These are phyloP conservation scores for Penicillium sp. DNA, from an alignment of 2,329 filamentous ascomycete species.

Conservation along the genomic window DNA sequence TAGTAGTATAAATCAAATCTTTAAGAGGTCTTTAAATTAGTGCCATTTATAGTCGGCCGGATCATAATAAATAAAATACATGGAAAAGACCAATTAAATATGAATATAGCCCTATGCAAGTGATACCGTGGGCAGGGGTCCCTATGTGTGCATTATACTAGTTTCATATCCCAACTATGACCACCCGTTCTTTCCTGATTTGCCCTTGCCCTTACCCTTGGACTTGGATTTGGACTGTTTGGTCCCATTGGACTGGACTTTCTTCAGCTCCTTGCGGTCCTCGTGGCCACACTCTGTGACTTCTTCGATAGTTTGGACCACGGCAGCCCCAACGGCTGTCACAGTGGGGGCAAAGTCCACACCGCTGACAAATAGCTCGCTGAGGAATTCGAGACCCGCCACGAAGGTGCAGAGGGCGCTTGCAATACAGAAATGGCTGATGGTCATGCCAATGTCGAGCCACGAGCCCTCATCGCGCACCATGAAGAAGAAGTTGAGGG, in stretches of 20 bases:
- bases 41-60: not conserved
- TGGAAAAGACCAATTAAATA: not conserved
- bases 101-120: not conserved
- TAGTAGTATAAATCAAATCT: not conserved
- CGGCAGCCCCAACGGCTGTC: conserved; percentile 16
- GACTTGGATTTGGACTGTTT: conserved; percentile 7
- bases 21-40: not conserved
- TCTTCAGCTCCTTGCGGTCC: conserved; percentile 6
- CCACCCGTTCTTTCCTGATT: conserved; percentile 2
- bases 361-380: conserved; percentile 76
- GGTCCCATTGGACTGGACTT: conserved; percentile 1
- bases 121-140: not conserved
- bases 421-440: conserved; percentile 92
- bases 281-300: conserved; percentile 22
- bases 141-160: not conserved
- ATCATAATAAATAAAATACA: not conserved
- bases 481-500: conserved; percentile 96
- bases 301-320: conserved; percentile 24
- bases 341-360: conserved; percentile 57
- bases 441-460: conserved; percentile 96
- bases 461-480: conserved; percentile 95
- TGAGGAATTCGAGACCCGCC: conserved; percentile 79
- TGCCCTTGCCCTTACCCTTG: conserved; percentile 11
- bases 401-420: conserved; percentile 90
- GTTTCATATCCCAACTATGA: not conserved